Evolutionary conservation across 2,329 filamentous ascomycete genomes (phyloP).

Genomic region (Teratosphaeria destructans): DNA sequence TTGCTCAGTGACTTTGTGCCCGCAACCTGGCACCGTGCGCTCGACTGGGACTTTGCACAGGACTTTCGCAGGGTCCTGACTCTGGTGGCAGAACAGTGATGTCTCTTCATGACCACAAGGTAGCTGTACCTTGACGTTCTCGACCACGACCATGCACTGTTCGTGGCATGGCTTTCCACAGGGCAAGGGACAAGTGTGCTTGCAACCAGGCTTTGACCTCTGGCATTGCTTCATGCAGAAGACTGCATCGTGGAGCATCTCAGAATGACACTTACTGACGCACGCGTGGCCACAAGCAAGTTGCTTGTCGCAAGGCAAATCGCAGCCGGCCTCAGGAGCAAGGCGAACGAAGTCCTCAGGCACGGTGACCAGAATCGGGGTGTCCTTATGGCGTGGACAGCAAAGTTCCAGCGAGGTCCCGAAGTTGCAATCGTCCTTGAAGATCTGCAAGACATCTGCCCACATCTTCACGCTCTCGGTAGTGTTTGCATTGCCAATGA

Average conservation of each 20-base stretch:
- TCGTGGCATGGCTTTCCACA: slow-evolving; percentile 34
- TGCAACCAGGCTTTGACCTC: slow-evolving; percentile 27
- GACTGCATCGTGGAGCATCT: slow-evolving; percentile 31
- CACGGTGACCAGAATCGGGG: slow-evolving; percentile 37
- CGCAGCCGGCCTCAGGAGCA: slow-evolving; percentile 54
- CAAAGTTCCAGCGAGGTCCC: slow-evolving; percentile 43
- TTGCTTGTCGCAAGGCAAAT: slow-evolving; percentile 36
- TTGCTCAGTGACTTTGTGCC: slow-evolving; percentile 40
- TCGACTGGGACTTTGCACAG: slow-evolving; percentile 39
- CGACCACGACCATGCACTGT: slow-evolving; percentile 23
- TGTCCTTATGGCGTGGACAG: slow-evolving; percentile 52
- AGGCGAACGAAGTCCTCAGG: slow-evolving; percentile 48
- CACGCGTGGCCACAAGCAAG: slow-evolving; percentile 39
- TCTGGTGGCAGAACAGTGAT: slow-evolving; percentile 16
- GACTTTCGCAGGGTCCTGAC: slow-evolving; percentile 37
- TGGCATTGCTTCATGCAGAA: slow-evolving; percentile 33
- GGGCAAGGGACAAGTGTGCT: slow-evolving; percentile 30
- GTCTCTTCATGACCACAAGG: slow-evolving; percentile 19
- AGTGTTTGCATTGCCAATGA: slow-evolving; percentile 55
- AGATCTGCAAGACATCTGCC: slow-evolving; percentile 45
- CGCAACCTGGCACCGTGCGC: slow-evolving; percentile 44
- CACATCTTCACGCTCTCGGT: slow-evolving; percentile 53
- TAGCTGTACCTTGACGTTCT: slow-evolving; percentile 18
- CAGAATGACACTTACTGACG: slow-evolving; percentile 35
- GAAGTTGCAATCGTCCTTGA: slow-evolving; percentile 38